phyloP scores from a whole-genome alignment of 371 early-diverging fungal species.

The Circinella minor region DNA sequence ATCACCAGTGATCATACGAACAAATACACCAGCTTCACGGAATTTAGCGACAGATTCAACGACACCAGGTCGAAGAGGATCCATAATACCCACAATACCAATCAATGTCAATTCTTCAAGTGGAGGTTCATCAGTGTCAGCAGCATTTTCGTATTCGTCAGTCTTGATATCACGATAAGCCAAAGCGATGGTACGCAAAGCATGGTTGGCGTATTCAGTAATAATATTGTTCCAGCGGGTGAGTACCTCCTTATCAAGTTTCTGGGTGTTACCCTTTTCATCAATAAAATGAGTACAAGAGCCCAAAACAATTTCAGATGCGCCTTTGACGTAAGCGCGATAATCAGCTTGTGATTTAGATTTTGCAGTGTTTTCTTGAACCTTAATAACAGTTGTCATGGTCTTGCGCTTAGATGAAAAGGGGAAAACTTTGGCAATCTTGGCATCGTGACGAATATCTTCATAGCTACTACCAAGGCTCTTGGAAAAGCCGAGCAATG shows the following conservation, averaged over 20 bases:
- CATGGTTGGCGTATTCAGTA: constrained; percentile 76
- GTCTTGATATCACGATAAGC: constrained; percentile 74
- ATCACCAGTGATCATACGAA: constrained; percentile 98
- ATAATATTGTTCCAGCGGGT: constrained; percentile 64
- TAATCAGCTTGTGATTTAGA: constrained; percentile 44
- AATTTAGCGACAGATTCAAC: constrained; percentile 81
- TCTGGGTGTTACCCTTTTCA: constrained; percentile 53
- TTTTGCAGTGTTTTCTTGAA: constrained; percentile 37
- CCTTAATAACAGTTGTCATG: constrained; percentile 72
- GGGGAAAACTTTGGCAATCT: constrained; percentile 68
- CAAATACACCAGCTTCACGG: constrained; percentile 89
- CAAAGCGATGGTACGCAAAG: constrained; percentile 89
- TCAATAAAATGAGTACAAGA: constrained; percentile 66
- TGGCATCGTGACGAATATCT: constrained; percentile 61
- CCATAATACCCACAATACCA: constrained; percentile 91
- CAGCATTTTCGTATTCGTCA: constrained; percentile 27
- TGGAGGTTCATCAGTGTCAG: constrained; percentile 61
- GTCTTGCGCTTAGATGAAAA: constrained; percentile 86
- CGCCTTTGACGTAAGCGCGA: constrained; percentile 79
- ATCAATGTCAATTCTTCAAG: constrained; percentile 69
- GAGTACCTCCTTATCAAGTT: constrained; percentile 54
- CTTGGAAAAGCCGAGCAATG: constrained; percentile 80
- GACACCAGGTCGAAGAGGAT: constrained; percentile 91
- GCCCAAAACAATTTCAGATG: constrained; percentile 82
- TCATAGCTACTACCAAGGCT: constrained; percentile 66